These are phyloP conservation scores for Clonostachys rhizophaga DNA, from an alignment of 2,329 filamentous ascomycete species.

Conservation along the genomic window DNA sequence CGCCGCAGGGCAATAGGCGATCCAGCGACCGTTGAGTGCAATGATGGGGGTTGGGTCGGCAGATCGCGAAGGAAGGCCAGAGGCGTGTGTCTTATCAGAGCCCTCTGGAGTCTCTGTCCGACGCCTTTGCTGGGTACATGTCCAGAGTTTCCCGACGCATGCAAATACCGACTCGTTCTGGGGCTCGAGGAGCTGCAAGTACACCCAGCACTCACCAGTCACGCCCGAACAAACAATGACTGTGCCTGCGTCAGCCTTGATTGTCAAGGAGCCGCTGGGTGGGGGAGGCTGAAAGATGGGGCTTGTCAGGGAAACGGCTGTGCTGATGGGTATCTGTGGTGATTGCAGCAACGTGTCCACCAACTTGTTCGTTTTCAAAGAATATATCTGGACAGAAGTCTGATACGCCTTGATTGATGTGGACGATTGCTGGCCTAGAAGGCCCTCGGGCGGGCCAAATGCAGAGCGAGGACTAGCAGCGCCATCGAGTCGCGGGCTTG, in stretches of 20 bases:
- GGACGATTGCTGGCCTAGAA: background rate
- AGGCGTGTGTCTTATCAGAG: conserved; percentile 29
- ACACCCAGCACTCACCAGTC: conserved; percentile 87
- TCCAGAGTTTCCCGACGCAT: conserved; percentile 91
- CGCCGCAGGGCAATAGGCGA: conserved; percentile 72
- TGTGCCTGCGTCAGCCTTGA: conserved; percentile 69
- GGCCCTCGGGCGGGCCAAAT: conserved; percentile 32
- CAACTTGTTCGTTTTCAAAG: conserved; percentile 67
- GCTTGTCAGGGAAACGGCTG: conserved; percentile 50
- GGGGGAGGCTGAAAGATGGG: conserved; percentile 63
- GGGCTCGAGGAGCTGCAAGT: conserved; percentile 39
- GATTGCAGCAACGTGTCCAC: conserved; percentile 72
- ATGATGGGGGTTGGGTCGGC: conserved; percentile 59
- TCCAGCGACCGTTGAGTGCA: conserved; percentile 67
- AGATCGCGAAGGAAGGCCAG: conserved; percentile 29
- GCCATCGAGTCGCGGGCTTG: conserved; percentile 25
- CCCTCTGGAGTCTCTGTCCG: conserved; percentile 44
- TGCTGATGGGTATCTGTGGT: conserved; percentile 54
- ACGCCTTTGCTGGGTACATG: conserved; percentile 64
- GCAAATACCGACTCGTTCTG: conserved; percentile 42
- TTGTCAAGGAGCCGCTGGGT: conserved; percentile 66
- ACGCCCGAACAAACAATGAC: conserved; percentile 72
- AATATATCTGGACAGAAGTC: conserved; percentile 86
- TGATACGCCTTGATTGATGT: conserved; percentile 52
- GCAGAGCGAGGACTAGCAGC: conserved; percentile 34